A percentile compares a stretch with the other conserved stretches of the same genome.
phyloP scores from a whole-genome alignment of 2,329 filamentous ascomycete species.

The Fusarium sp. region DNA sequence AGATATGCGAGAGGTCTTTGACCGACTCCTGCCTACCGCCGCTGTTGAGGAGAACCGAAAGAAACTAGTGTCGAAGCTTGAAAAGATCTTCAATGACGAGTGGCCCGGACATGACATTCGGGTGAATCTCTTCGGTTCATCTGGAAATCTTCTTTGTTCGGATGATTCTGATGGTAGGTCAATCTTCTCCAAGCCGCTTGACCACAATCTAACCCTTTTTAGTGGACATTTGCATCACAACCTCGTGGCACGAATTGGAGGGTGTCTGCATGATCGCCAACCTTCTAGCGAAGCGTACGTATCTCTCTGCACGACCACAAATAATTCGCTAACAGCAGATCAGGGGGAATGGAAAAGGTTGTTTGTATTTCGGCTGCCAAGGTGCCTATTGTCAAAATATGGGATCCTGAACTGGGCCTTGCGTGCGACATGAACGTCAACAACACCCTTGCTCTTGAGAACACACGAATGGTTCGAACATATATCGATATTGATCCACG shows the following conservation, averaged over 20 bases:
- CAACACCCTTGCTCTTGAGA: constrained; percentile 93
- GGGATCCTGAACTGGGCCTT: constrained; percentile 91
- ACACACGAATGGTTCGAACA: constrained; percentile 96
- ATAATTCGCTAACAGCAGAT: constrained; percentile 52
- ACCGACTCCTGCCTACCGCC: constrained; percentile 82
- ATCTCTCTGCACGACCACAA: not conserved
- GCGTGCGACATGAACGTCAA: constrained; percentile 99
- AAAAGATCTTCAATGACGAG: constrained; percentile 86
- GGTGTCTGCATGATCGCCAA: constrained; percentile 91
- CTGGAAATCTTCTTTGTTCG: constrained; percentile 92
- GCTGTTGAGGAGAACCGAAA: constrained; percentile 81
- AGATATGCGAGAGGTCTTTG: constrained; percentile 88
- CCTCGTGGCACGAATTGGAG: constrained; percentile 86
- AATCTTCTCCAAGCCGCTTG: not conserved
- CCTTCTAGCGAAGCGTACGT: constrained; percentile 84
- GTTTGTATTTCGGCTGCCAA: constrained; percentile 95
- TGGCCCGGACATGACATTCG: constrained; percentile 93
- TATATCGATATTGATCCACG: constrained; percentile 94
- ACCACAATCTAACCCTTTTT: constrained; percentile 20
- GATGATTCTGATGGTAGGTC: constrained; percentile 92
- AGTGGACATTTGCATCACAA: constrained; percentile 99
- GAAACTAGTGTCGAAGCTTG: constrained; percentile 85
- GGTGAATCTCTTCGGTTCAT: constrained; percentile 97
- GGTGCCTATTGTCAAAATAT: constrained; percentile 98
- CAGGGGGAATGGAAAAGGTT: constrained; percentile 96